These are phyloP conservation scores for Yueomyces sinensis DNA, from an alignment of 805 yeast species.

Conservation along the genomic window DNA sequence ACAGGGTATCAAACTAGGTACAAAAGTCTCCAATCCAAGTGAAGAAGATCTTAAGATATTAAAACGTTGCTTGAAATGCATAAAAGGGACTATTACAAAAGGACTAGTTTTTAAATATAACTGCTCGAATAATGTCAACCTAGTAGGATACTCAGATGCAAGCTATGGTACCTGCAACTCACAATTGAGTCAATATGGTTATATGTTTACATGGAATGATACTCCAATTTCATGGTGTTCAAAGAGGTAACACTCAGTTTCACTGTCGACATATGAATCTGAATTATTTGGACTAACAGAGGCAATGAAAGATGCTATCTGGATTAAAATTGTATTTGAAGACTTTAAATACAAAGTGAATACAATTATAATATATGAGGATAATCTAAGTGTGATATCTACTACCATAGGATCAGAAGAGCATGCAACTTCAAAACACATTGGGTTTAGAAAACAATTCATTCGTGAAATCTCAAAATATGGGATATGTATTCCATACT, in stretches of 20 bases:
- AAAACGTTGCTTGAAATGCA: not conserved
- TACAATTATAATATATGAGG: not conserved
- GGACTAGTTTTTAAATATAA: not conserved
- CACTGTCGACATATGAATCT: not conserved
- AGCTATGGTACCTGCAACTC: not conserved
- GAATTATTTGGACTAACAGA: not conserved
- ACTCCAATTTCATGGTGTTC: not conserved
- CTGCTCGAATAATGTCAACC: too few species aligned
- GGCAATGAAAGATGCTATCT: not conserved
- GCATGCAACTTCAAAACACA: not conserved
- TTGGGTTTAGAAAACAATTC: not conserved
- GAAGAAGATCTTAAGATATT: not conserved
- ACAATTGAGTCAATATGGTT: not conserved
- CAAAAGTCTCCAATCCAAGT: not conserved
- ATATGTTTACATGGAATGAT: not conserved
- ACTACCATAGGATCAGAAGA: not conserved
- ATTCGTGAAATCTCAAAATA: not conserved
- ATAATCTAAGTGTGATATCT: not conserved
- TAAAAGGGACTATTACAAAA: not conserved
- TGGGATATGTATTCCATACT: not conserved
- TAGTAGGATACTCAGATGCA: not conserved
- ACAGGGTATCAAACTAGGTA: not conserved
- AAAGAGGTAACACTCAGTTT: not conserved
- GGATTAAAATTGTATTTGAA: not conserved
- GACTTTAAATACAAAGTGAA: too few species aligned